Conservation (phyloP, 2,329 filamentous ascomycete species). For the Lojkania enalia region DNA sequence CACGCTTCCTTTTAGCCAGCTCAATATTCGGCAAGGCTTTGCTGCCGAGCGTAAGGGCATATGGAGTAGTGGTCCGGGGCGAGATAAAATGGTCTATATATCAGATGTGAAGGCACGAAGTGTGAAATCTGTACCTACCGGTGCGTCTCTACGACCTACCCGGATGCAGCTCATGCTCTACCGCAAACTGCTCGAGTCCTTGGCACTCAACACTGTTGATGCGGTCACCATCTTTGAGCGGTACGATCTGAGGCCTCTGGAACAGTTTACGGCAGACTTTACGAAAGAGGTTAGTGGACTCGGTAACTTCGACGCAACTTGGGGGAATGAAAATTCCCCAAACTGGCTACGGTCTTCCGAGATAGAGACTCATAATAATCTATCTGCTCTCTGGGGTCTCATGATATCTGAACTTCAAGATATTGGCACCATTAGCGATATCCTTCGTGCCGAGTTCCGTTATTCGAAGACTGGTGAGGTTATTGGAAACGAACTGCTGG, state of each 20-base stretch:
- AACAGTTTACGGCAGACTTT: conserved; percentile 76
- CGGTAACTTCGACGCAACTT: conserved; percentile 56
- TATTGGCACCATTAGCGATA: conserved; percentile 54
- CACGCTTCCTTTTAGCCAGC: conserved; percentile 40
- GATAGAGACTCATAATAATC: conserved; percentile 61
- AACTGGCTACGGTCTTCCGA: conserved; percentile 51
- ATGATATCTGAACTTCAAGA: conserved; percentile 63
- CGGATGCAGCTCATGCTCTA: conserved; percentile 90
- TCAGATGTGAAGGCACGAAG: conserved; percentile 86
- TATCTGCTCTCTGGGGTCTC: conserved; percentile 62
- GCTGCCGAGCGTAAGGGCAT: conserved; percentile 7
- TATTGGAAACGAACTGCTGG: conserved; percentile 63
- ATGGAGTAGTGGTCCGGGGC: conserved; percentile 12
- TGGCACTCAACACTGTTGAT: conserved; percentile 72
- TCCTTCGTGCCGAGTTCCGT: conserved; percentile 62
- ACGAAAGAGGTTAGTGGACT: conserved; percentile 72
- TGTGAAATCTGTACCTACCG: conserved; percentile 64
- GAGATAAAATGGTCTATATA: conserved; percentile 64
- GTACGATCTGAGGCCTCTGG: conserved; percentile 68
- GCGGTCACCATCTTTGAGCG: conserved; percentile 70
- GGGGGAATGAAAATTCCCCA: conserved; percentile 29
- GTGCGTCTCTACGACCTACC: conserved; percentile 70
- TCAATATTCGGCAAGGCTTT: conserved; percentile 34
- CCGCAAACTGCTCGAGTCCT: conserved; percentile 76
- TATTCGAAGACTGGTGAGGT: conserved; percentile 52